Percentiles rank a stretch among this genome's conserved stretches.
phyloP scores from a whole-genome alignment of 2,329 filamentous ascomycete genomes.

The Pezicula neosporulosa region DNA sequence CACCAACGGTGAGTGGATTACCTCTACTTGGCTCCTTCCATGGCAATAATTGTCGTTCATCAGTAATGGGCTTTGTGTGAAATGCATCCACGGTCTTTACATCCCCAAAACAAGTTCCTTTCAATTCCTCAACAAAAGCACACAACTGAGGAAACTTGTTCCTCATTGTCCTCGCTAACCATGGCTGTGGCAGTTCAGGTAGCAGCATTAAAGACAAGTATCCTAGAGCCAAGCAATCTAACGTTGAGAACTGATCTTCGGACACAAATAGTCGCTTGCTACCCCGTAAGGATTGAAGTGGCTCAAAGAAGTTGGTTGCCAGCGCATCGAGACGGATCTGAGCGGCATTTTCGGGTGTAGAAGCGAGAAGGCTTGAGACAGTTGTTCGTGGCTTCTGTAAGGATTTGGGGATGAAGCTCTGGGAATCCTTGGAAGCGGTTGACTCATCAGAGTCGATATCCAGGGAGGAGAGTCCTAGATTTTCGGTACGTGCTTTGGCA shows the following conservation, averaged over 20 bases:
- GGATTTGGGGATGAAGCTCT: constrained; percentile 30
- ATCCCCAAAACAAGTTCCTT: constrained; percentile 33
- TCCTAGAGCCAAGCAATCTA: constrained; percentile 79
- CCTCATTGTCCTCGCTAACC: constrained; percentile 55
- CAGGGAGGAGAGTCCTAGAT: constrained; percentile 65
- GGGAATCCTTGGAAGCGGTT: constrained; percentile 22
- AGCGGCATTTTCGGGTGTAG: constrained; percentile 68
- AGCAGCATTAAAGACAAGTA: constrained; percentile 74
- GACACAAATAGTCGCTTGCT: constrained; percentile 53
- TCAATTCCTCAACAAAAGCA: constrained; percentile 39
- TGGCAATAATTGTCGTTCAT: constrained; percentile 18
- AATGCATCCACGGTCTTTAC: constrained; percentile 24
- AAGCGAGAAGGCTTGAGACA: constrained; percentile 51
- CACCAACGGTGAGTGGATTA: constrained; percentile 20
- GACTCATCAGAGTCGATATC: constrained; percentile 53
- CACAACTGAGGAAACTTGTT: constrained; percentile 42
- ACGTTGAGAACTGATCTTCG: constrained; percentile 47
- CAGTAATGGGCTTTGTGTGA: constrained; percentile 5
- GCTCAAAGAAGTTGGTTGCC: constrained; percentile 66
- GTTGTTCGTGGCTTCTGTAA: constrained; percentile 36
- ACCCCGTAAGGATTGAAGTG: constrained; percentile 61
- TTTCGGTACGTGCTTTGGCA: constrained; percentile 67
- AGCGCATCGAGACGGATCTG: constrained; percentile 75
- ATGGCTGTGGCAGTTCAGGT: constrained; percentile 57
- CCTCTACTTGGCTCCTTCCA: constrained; percentile 26